Base-by-base conservation (phyloP, 768 basidiomycete genomes). In the Xanthoconium purpureum region DNA sequence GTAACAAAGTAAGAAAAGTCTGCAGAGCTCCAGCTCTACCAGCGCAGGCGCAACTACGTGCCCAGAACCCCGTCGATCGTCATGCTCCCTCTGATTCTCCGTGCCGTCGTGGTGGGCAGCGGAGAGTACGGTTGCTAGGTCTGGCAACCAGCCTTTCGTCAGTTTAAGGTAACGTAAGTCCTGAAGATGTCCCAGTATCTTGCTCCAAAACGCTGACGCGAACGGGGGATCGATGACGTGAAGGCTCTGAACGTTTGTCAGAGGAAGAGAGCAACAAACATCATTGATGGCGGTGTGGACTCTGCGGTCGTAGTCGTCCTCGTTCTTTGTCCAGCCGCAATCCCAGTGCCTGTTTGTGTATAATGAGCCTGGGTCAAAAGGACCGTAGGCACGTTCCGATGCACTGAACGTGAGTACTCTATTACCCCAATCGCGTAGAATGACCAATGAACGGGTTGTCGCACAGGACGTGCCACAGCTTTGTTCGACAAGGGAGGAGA, bases 161-260 rank as follows among this genome's bases (percentile, higher is more conserved):
- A 62, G 12, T 20, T 30, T 37, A 24, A 62, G 39, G 46, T 45
- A 35, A 17, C 24, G 45, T 29, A 59, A 24, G 13, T 28, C 47
- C 13, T 8, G 57, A 24, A 59, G 30, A 3, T 20, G 29, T 17
- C 39, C 46, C 8, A 50, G 17, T 11, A 15, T 5, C 13, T 17
- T 24, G 24, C 24, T 24, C 24, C 24, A 24, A 24, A 24, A 24
- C 24, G 24, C 24, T 4, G 24, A 24, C 0, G 40, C 18, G 35
- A 37, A 6, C 4, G 39, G 18, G 0, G 39, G 24, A 12, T 11
- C 3, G 13, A 14, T 0, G 35, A 49, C 0, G 3, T 38, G 35
- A 9, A 57, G 18, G n/a, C 24, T 53, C 14, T 49, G 3, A 57
- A 42, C 20, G 20, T 20, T 11, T 3, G 6, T 14, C 40, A 20